Conservation (phyloP, 768 basidiomycete genomes). For the Termitomyces titanicus region DNA sequence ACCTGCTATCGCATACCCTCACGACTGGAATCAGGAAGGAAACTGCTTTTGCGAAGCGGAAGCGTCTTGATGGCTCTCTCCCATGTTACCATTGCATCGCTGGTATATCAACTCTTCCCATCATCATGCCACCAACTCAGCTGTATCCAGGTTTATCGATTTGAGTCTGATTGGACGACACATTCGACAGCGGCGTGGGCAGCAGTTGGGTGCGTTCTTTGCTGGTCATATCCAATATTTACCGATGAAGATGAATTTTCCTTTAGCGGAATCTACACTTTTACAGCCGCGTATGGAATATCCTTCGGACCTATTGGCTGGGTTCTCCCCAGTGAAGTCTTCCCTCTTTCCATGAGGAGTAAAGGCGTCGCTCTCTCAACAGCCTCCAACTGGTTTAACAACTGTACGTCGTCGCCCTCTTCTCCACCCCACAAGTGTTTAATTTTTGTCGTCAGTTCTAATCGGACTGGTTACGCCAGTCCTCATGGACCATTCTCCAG, state of each 20-base stretch:
- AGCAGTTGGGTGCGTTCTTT: constrained; percentile 53
- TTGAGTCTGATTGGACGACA: constrained; percentile 52
- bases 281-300: constrained; percentile 74
- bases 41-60: constrained; percentile 62
- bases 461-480: constrained; percentile 73
- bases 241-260: neutral
- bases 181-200: constrained; percentile 62
- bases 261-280: constrained; percentile 60
- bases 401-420: constrained; percentile 43
- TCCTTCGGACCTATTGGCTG: constrained; percentile 81
- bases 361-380: constrained; percentile 83
- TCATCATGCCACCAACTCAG: neutral
- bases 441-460: constrained; percentile 47
- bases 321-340: constrained; percentile 83
- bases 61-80: constrained; percentile 61
- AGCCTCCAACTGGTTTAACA: constrained; percentile 84
- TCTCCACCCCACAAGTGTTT: neutral
- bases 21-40: constrained; percentile 43
- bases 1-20: neutral
- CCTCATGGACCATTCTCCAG: constrained; percentile 55
- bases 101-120: constrained; percentile 37
- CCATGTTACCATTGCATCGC: constrained; percentile 59
- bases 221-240: neutral
- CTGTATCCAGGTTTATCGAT: constrained; percentile 39
- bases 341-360: constrained; percentile 73